phyloP scores from a whole-genome alignment of 306 rosid species.

The Acacia crassicarpa region DNA sequence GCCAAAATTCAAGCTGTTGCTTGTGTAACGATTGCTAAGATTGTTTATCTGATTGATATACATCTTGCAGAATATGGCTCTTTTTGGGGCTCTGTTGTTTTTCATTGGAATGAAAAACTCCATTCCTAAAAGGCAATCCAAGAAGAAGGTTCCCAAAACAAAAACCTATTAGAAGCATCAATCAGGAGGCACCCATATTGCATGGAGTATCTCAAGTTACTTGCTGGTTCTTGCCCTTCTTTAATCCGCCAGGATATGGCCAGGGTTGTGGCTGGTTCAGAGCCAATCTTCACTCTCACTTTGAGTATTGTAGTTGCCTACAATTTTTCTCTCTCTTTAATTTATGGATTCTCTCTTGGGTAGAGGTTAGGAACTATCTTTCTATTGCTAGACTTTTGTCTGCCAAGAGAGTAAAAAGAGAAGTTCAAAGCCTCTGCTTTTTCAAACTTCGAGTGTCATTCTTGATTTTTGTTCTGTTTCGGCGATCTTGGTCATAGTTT shows the following conservation, averaged over 20 bases:
- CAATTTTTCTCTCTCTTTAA: conserved; percentile 8
- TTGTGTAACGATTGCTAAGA: conserved; percentile 9
- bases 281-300: conserved; percentile 13
- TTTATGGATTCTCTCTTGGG: conserved; percentile 17
- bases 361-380: conserved; percentile 34
- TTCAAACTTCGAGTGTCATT: conserved; percentile 20
- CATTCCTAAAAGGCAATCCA: conserved; percentile 51
- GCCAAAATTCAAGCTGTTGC: conserved; percentile 12
- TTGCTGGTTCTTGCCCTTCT: conserved; percentile 29
- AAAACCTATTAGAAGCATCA: conserved; percentile 43
- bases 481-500: conserved; percentile 20
- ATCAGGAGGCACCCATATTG: conserved; percentile 13
- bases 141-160: conserved; percentile 60
- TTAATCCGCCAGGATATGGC: conserved; percentile 22
- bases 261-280: conserved; percentile 24
- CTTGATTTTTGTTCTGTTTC: conserved; percentile 18
- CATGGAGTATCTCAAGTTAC: conserved; percentile 19
- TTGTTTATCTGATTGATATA: conserved; percentile 23
- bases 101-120: conserved; percentile 72
- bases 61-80: conserved; percentile 62
- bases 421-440: conserved; percentile 15
- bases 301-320: conserved; percentile 26
- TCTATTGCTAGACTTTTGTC: conserved; percentile 21
- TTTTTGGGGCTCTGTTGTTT: conserved; percentile 64
- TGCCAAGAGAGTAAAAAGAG: conserved; percentile 8